These are phyloP conservation scores for Trichoderma cornu-damae DNA, from an alignment of 2,329 filamentous ascomycete genomes.

Conservation along the genomic window DNA sequence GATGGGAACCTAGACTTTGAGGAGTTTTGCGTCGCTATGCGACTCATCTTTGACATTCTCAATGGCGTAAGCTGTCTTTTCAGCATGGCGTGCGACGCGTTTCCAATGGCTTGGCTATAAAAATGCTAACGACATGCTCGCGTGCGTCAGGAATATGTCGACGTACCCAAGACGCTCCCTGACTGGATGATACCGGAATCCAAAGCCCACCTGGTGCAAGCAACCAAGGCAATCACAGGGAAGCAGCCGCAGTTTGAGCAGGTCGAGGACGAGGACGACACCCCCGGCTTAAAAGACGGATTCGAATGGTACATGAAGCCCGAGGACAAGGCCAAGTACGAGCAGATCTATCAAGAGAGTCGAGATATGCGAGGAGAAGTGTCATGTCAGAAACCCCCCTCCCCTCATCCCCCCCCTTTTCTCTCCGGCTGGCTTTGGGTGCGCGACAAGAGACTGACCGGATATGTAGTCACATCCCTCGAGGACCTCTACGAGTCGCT, in stretches of 20 bases:
- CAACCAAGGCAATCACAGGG: constrained; percentile 70
- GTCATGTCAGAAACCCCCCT: constrained; percentile 65
- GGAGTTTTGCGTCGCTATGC: constrained; percentile 99
- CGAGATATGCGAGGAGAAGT: constrained; percentile 81
- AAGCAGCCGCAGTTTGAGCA: constrained; percentile 78
- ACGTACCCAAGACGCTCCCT: constrained; percentile 79
- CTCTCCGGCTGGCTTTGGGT: background rate
- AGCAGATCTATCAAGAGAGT: constrained; percentile 93
- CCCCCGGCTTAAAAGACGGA: constrained; percentile 81
- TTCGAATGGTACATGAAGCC: constrained; percentile 99
- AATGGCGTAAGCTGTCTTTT: constrained; percentile 64
- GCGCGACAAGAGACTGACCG: constrained; percentile 16
- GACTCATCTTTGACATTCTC: constrained; percentile 92
- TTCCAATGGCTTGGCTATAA: background rate
- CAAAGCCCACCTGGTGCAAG: constrained; percentile 85
- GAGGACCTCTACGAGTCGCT: constrained; percentile 79
- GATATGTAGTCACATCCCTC: constrained; percentile 63
- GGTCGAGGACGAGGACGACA: constrained; percentile 77
- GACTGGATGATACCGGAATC: constrained; percentile 97
- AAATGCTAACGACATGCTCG: background rate
- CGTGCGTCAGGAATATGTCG: constrained; percentile 66
- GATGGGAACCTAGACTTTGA: constrained; percentile 98
- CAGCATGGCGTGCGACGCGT: background rate
- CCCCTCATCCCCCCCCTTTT: background rate
- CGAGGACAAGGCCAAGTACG: constrained; percentile 84